Evolutionary conservation across 306 rosid species (phyloP), one percentile per base, ranked within the genome.

Genomic region (Erythrophleum fordii): DNA sequence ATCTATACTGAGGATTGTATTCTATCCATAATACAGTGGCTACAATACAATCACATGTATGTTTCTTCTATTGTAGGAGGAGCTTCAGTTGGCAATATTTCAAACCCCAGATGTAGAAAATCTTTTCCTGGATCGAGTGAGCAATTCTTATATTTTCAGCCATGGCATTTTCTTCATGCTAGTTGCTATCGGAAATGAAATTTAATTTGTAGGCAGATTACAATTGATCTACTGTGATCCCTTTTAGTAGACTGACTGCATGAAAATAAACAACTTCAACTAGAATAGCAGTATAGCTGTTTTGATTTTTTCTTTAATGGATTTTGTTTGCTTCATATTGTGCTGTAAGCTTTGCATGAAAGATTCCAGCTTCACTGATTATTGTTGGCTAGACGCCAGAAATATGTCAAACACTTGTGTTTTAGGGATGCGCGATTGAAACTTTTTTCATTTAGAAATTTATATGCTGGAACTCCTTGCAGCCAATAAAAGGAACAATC

Each of bases 91-190:
- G 80, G 98, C 97, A 34, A 75, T 92, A 31, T 81, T 94, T 68
- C 85, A 81, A 56, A 91, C 87, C 45, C 86, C 81, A 8, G 34
- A 76, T 6, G 88, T 88, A 58, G 91, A 89, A 70, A 88, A 88
- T 89, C 92, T 94, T 26, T 89, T 94, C 67, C 84, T 94, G 2
- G 93, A 94, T 79, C 82, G 94, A 85, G 98, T 94, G 89, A 81
- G 81, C 68, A 59, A 46, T 68, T 75, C 58, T 35, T 45, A 59
- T 51, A 65, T 58, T 31, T 77, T 65, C 9, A 34, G 39, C 26
- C 68, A 6, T 26, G 18, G 3, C 18, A 64, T 67, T n/a, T n/a
- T 35, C 62, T 49, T 83, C 82, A 28, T 69, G 59, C 12, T 44
- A 25, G 29, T 25, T 64, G 58, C 67, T 69, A 49, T 69, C 58